Evolutionary conservation across 345 rosid genomes (phyloP).

Genomic region (Dimocarpus longan): DNA sequence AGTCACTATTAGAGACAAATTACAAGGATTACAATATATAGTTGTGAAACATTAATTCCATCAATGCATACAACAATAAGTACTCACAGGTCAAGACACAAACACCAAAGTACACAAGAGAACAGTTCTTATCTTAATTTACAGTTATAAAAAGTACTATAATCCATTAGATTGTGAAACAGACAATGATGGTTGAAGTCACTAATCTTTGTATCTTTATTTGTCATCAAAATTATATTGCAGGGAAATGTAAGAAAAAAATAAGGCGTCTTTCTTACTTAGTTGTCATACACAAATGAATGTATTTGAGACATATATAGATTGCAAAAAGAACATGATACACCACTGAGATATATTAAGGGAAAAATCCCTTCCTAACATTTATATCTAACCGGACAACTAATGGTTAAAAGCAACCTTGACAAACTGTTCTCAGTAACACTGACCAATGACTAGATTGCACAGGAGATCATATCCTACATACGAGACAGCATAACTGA

Average conservation of each 20-base stretch:
- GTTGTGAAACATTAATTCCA: not conserved
- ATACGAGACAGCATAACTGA: not conserved
- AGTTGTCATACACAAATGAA: not conserved
- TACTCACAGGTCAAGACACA: not conserved
- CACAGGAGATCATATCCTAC: not conserved
- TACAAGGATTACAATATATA: not conserved
- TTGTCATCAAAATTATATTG: not conserved
- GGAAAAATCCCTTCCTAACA: not conserved
- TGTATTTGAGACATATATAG: not conserved
- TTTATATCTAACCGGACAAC: not conserved
- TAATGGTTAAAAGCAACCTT: not conserved
- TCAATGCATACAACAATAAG: not conserved
- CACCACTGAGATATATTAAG: not conserved
- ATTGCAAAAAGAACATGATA: not conserved
- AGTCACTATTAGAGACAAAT: not conserved
- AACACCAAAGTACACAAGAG: not conserved
- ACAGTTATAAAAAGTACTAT: not conserved
- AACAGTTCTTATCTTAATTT: not conserved
- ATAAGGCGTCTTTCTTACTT: not conserved
- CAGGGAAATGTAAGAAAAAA: not conserved
- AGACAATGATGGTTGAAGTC: not conserved
- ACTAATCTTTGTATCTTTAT: not conserved
- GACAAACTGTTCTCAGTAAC: slow-evolving; percentile 3
- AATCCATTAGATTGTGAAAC: not conserved
- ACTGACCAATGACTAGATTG: not conserved